A percentile compares a stretch with the other conserved stretches of the same genome.
phyloP scores from a whole-genome alignment of 177 flowering plant genomes.

The Telopea speciosissima region DNA sequence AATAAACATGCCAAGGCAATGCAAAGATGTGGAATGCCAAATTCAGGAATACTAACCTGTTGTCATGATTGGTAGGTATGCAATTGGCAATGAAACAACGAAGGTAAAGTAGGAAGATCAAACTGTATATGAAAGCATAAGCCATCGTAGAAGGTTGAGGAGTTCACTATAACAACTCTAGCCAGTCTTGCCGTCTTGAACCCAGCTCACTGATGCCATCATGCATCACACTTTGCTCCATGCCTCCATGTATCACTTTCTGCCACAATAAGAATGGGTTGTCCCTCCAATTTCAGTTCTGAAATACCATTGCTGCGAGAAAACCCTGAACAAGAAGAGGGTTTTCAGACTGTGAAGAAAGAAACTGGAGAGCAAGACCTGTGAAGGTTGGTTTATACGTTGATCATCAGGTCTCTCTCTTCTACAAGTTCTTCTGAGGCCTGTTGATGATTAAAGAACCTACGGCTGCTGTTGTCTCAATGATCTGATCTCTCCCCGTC shows the following conservation, averaged over 20 bases:
- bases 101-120: constrained; percentile 15
- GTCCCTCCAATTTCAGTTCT: too few relatives aligned
- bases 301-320: too few relatives aligned
- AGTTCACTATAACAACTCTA: not conserved
- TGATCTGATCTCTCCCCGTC: too few relatives aligned
- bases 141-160: constrained; percentile 3
- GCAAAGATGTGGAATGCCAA: not conserved
- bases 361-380: not conserved
- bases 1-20: not conserved
- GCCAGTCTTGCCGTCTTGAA: not conserved
- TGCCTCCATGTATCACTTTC: not conserved
- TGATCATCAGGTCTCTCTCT: too few relatives aligned
- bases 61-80: constrained; percentile 6
- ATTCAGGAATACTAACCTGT: constrained; percentile 2
- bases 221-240: not conserved
- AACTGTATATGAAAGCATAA: constrained; percentile 3
- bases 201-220: not conserved
- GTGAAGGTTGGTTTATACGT: not conserved
- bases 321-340: not conserved
- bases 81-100: constrained; percentile 3
- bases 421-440: too few relatives aligned
- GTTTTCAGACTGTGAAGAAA: not conserved
- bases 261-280: not conserved
- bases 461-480: too few relatives aligned
- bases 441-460: too few relatives aligned